Conservation (phyloP, 495 filamentous ascomycete genomes). For the Penicillium canescens region DNA sequence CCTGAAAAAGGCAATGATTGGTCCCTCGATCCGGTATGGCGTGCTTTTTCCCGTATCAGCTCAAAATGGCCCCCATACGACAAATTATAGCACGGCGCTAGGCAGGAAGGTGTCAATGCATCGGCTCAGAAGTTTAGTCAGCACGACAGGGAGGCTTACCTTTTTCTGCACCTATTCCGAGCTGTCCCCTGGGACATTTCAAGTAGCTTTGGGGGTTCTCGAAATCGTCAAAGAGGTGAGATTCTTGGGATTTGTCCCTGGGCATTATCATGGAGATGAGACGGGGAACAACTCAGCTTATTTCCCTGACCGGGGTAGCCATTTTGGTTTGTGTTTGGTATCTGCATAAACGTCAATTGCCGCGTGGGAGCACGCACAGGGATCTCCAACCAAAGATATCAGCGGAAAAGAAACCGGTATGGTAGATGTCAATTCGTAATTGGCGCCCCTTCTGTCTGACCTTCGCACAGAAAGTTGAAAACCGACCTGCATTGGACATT, state of each 20-base stretch:
- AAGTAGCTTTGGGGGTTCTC: too few species aligned
- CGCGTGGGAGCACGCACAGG: too few species aligned
- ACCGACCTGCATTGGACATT: neutral
- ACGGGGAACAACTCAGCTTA: neutral
- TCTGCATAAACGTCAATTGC: neutral
- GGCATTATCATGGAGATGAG: too few species aligned
- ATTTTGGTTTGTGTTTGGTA: neutral
- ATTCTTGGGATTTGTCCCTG: too few species aligned
- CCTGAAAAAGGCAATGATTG: neutral
- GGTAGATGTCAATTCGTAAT: neutral
- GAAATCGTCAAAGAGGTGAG: too few species aligned
- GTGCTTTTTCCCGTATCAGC: constrained; percentile 5
- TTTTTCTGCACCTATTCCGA: too few species aligned
- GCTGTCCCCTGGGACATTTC: too few species aligned
- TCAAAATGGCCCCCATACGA: neutral
- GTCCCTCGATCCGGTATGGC: neutral
- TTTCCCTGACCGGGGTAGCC: neutral
- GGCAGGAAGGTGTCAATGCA: neutral
- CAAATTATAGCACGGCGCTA: neutral
- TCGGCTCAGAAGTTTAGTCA: neutral
- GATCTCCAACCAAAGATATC: neutral
- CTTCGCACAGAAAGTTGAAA: neutral
- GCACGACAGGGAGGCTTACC: too few species aligned
- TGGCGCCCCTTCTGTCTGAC: neutral
- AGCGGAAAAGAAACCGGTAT: neutral